phyloP scores from a whole-genome alignment of 345 rosid species.

The Gossypium arboreum region DNA sequence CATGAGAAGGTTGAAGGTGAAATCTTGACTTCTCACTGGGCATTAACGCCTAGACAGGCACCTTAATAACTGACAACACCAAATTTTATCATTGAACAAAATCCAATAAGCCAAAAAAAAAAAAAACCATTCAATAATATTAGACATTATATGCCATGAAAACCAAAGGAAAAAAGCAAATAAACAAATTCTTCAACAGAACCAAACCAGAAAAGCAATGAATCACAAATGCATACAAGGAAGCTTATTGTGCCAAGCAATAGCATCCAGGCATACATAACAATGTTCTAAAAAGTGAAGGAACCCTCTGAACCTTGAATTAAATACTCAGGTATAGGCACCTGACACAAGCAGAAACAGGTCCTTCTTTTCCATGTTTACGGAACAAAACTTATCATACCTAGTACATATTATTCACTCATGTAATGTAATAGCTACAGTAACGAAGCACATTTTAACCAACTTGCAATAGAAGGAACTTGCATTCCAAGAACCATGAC shows the following conservation, averaged over 20 bases:
- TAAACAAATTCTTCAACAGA: background rate
- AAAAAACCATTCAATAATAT: background rate
- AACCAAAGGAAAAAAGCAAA: background rate
- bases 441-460: background rate
- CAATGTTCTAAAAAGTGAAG: background rate
- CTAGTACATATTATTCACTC: background rate
- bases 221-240: background rate
- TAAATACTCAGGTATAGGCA: background rate
- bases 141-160: background rate
- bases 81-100: background rate
- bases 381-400: background rate
- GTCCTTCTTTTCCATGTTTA: background rate
- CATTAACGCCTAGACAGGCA: too few relatives aligned
- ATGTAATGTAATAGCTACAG: background rate
- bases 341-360: background rate
- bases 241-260: background rate
- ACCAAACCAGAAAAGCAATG: background rate
- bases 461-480: background rate
- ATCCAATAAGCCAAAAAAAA: background rate
- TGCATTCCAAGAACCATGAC: background rate
- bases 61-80: too few relatives aligned
- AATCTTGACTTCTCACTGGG: too few relatives aligned
- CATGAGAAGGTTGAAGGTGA: too few relatives aligned
- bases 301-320: background rate
- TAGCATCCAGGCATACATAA: background rate